A percentile compares a stretch with the other conserved stretches of the same genome.
phyloP scores from a whole-genome alignment of 75 land plant species.

The Isoetes taiwanensis region DNA sequence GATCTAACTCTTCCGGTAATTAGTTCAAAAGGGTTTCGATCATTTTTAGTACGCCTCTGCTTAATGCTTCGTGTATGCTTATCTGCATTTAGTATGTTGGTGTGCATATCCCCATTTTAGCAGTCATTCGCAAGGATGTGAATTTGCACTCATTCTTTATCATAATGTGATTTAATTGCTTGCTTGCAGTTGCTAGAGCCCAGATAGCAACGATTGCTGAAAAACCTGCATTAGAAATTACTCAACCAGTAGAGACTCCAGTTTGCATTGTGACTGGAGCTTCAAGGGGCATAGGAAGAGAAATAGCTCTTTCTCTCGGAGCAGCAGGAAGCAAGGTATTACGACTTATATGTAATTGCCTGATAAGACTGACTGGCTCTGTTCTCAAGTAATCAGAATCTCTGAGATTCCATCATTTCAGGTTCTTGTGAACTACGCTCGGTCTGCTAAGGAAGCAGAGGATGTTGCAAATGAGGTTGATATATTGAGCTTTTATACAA shows the following conservation, averaged over 20 bases:
- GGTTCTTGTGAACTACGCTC: conserved; percentile 93
- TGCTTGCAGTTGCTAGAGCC: conserved; percentile 38
- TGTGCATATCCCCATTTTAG: too few species aligned
- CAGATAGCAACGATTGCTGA: conserved; percentile 49
- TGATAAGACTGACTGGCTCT: not conserved
- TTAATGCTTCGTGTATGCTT: too few species aligned
- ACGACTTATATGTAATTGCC: too few species aligned
- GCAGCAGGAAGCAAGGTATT: conserved; percentile 97
- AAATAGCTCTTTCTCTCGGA: conserved; percentile 71
- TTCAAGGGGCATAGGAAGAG: conserved; percentile 90
- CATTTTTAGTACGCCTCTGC: too few species aligned
- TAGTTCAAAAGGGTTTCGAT: too few species aligned
- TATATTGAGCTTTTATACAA: not conserved
- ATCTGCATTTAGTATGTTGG: too few species aligned
- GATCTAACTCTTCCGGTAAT: too few species aligned
- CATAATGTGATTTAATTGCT: too few species aligned
- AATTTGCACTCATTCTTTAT: too few species aligned
- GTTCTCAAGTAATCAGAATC: not conserved
- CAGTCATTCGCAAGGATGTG: too few species aligned
- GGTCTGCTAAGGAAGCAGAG: conserved; percentile 83
- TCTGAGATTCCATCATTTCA: conserved; percentile 16
- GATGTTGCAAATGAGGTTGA: conserved; percentile 68
- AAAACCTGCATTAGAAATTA: conserved; percentile 19
- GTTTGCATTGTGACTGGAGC: conserved; percentile 93
- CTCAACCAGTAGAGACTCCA: conserved; percentile 81